These are phyloP conservation scores for Heliocybe sulcata DNA, from an alignment of 1,284 basidiomycete species.

Conservation along the genomic window DNA sequence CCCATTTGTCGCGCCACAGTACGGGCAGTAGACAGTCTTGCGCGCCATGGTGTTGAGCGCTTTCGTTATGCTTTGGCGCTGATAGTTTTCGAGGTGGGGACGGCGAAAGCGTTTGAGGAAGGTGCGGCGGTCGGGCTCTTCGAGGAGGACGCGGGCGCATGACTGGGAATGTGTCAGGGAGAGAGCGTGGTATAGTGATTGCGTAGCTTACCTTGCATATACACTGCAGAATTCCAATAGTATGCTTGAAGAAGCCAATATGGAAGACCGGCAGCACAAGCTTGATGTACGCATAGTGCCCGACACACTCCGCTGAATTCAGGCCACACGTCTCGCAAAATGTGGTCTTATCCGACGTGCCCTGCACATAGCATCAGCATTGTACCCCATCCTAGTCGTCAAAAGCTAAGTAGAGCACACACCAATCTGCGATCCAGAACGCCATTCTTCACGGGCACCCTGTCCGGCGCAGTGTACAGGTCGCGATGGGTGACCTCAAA, in stretches of 20 bases:
- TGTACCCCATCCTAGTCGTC: not conserved
- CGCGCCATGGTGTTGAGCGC: constrained; percentile 86
- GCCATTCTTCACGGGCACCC: constrained; percentile 84
- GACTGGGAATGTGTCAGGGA: constrained; percentile 42
- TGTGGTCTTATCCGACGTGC: constrained; percentile 90
- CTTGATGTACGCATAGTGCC: constrained; percentile 97
- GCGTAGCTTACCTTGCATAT: constrained; percentile 82
- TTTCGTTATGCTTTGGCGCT: constrained; percentile 82
- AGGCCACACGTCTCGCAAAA: constrained; percentile 96
- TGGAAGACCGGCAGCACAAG: constrained; percentile 96
- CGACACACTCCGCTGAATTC: constrained; percentile 91
- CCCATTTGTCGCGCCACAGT: constrained; percentile 92
- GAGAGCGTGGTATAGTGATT: constrained; percentile 1
- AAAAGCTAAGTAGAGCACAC: constrained; percentile 21
- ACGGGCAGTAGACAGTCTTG: constrained; percentile 89
- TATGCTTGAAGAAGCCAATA: constrained; percentile 97
- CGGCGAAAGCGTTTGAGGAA: constrained; percentile 89
- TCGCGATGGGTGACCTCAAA: constrained; percentile 92
- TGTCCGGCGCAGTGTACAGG: constrained; percentile 76
- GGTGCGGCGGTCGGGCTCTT: constrained; percentile 78
- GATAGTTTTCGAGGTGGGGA: constrained; percentile 89
- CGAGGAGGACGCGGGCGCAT: constrained; percentile 90
- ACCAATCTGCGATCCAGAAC: constrained; percentile 88
- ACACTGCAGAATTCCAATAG: constrained; percentile 88
- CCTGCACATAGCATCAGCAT: constrained; percentile 40